Base-by-base conservation (phyloP, 2,329 filamentous ascomycete species). In the Claviceps purpurea region DNA sequence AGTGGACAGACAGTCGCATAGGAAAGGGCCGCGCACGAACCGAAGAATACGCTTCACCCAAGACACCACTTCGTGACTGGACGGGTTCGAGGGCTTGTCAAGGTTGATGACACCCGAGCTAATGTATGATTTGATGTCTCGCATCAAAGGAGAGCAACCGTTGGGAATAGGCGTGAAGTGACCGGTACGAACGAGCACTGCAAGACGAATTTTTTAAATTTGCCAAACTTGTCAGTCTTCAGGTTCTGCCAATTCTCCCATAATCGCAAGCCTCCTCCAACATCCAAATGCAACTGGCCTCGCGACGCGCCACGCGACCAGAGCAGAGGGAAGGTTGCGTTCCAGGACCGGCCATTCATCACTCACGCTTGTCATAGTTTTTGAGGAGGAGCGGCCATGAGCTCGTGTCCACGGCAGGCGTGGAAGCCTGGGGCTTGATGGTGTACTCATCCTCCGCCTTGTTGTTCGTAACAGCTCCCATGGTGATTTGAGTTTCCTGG, bases 11-110 rank as follows among this genome's bases (percentile, higher is more conserved):
- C 16, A 46, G 16, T 5, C n/a, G 13, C 11, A 13, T 11, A 10
- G 7, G 4, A 20, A 24, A 11, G 20, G 11, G 47, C 26, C 42
- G 39, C 44, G 52, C 49, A 65, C 72, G 58, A 81, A 89, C 85
- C 86, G 84, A 52, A 98, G 78, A 64, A 97, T 97, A 63, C 91
- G 85, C 84, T 98, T 98, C 62, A 97, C 87, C 93, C 93, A 98
- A 60, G 93, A 91, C 65, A 98, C 93, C 59, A 98, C 93, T 77
- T 98, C 93, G 79, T 98, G 93, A 65, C 86, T 93, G 60, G 90
- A 96, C 51, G 91, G 91, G 76, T 98, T 98, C 50, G 90, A 94
- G 53, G 91, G 93, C 76, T 72, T 72, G 59, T 72, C 69, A 61
- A 96, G 84, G 75, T 98, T 98, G 73, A 98, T 97, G 54, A 98